Evolutionary conservation across 164 flowering plant species (phyloP).

Genomic region (Cinnamomum chago): DNA sequence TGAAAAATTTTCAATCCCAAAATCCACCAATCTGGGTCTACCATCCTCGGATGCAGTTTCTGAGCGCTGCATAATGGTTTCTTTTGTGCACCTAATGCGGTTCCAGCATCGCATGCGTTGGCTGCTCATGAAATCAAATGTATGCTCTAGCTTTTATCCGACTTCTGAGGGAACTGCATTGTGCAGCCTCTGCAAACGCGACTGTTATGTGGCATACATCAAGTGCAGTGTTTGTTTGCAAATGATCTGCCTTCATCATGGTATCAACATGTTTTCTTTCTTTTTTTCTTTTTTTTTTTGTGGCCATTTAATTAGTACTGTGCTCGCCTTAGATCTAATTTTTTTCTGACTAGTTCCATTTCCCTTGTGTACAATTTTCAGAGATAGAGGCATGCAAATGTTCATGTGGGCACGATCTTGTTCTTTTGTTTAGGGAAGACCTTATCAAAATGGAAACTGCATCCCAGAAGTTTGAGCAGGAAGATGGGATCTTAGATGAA

Average conservation of each 20-base stretch:
- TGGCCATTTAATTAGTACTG: too few relatives aligned
- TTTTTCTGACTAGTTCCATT: neutral
- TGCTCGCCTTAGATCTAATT: neutral
- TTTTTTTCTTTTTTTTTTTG: too few relatives aligned
- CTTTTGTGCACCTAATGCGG: conserved; percentile 82
- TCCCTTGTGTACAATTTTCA: conserved; percentile 21
- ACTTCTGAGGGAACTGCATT: conserved; percentile 62
- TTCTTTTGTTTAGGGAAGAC: conserved; percentile 58
- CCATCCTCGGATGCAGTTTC: conserved; percentile 43
- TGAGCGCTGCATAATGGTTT: conserved; percentile 43
- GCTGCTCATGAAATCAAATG: conserved; percentile 52
- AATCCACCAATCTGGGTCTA: conserved; percentile 21
- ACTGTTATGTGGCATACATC: conserved; percentile 76
- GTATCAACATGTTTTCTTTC: conserved; percentile 28
- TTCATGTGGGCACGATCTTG: conserved; percentile 47
- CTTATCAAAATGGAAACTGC: conserved; percentile 68
- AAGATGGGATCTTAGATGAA: conserved; percentile 38
- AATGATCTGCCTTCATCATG: conserved; percentile 90
- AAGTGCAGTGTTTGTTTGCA: conserved; percentile 63
- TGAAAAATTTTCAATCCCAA: conserved; percentile 21
- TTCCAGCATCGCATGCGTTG: conserved; percentile 84
- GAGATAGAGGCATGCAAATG: conserved; percentile 41
- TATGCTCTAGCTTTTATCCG: conserved; percentile 30
- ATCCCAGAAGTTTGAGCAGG: conserved; percentile 81
- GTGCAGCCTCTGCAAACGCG: conserved; percentile 94